These are phyloP conservation scores for Juglanconis juglandina DNA, from an alignment of 2,329 filamentous ascomycete genomes.

Conservation along the genomic window DNA sequence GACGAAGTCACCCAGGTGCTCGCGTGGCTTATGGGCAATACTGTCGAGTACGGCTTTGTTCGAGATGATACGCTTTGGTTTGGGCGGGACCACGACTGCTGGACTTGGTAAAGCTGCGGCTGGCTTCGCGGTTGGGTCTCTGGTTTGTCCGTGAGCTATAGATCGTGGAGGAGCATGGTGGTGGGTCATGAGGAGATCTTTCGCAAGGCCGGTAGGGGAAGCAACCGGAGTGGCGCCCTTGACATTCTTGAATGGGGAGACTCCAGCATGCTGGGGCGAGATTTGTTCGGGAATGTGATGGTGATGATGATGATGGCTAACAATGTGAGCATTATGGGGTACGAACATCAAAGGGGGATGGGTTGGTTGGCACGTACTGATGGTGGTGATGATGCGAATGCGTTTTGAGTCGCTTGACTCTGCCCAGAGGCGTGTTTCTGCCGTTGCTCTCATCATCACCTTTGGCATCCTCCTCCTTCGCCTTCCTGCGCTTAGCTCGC, in stretches of 20 bases:
- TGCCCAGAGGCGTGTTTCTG: constrained; percentile 56
- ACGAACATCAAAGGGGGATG: neutral
- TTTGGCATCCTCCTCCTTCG: constrained; percentile 70
- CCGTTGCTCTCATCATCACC: constrained; percentile 66
- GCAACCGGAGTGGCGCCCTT: constrained; percentile 45
- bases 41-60: constrained; percentile 70
- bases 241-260: constrained; percentile 45
- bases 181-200: constrained; percentile 39
- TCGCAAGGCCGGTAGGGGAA: constrained; percentile 39
- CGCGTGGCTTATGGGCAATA: constrained; percentile 66
- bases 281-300: constrained; percentile 49
- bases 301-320: constrained; percentile 55
- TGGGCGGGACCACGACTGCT: constrained; percentile 48
- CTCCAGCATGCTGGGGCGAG: constrained; percentile 37
- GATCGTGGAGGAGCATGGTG: constrained; percentile 45
- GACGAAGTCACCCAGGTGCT: constrained; percentile 79
- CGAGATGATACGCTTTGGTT: constrained; percentile 63
- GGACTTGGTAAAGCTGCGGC: constrained; percentile 32
- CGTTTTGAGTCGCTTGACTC: constrained; percentile 66
- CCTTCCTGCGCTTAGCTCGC: constrained; percentile 62
- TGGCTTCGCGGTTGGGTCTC: constrained; percentile 30
- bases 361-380: constrained; percentile 49
- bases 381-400: constrained; percentile 63
- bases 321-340: constrained; percentile 20
- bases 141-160: constrained; percentile 16